phyloP scores from a whole-genome alignment of 345 rosid species.

The Diplotaxis tenuifolia region DNA sequence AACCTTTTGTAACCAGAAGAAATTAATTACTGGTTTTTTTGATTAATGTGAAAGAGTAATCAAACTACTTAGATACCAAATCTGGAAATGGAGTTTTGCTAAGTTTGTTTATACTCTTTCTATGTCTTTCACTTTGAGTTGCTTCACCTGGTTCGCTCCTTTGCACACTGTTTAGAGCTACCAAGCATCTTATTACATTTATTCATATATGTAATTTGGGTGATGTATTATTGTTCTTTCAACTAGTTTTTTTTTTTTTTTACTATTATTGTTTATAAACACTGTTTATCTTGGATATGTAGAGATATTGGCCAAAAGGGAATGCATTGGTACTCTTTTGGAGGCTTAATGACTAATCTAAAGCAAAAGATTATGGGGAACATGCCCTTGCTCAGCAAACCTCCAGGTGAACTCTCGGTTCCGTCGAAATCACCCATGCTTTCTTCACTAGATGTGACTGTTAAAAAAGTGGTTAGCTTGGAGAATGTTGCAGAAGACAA shows the following conservation, averaged over 20 bases:
- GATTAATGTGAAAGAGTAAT: neutral
- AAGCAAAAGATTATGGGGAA: constrained; percentile 31
- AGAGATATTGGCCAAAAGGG: constrained; percentile 20
- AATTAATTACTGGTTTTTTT: neutral
- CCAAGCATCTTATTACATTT: neutral
- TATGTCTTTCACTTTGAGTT: neutral
- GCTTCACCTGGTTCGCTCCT: neutral
- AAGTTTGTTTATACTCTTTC: too few relatives aligned
- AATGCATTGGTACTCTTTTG: constrained; percentile 27
- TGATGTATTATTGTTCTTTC: neutral
- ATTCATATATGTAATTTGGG: neutral
- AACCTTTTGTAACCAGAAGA: neutral
- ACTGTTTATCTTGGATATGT: neutral
- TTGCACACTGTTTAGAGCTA: neutral
- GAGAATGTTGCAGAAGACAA: neutral
- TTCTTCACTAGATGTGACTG: constrained; percentile 11
- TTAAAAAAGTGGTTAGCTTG: neutral
- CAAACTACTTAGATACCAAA: neutral
- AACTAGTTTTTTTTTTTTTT: neutral
- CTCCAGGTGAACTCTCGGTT: constrained; percentile 4
- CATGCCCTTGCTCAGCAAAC: neutral
- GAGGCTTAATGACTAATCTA: constrained; percentile 28
- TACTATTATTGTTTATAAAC: too few relatives aligned
- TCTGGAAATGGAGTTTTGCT: constrained; percentile 6
- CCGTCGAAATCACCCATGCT: neutral